phyloP scores from a whole-genome alignment of 2,329 filamentous ascomycete species.

The Rugonectria rugulosa region DNA sequence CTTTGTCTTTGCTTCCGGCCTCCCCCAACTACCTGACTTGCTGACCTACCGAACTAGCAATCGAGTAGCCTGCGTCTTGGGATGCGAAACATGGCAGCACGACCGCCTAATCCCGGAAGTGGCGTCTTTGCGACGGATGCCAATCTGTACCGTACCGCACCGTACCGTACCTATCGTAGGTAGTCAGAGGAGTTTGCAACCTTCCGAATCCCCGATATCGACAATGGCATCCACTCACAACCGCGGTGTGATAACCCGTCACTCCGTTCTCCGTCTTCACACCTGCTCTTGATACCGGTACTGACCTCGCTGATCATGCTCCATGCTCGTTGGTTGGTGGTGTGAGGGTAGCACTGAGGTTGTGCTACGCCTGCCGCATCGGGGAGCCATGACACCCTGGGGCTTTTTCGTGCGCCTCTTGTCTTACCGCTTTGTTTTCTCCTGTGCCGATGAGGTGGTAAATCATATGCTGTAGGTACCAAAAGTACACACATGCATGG shows the following conservation, averaged over 20 bases:
- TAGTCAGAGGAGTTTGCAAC: conserved; percentile 4
- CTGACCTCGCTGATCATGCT: conserved; percentile 1
- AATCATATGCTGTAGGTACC: background rate
- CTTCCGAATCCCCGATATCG: conserved; percentile 16
- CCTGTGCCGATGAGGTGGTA: background rate
- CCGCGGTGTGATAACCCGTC: conserved; percentile 1
- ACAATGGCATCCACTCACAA: background rate
- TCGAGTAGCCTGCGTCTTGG: no score
- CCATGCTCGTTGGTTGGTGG: conserved; percentile 10
- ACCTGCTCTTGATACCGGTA: background rate
- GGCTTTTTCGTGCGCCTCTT: conserved; percentile 4
- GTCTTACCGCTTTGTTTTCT: conserved; percentile 14
- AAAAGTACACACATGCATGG: background rate
- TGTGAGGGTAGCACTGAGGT: conserved; percentile 21
- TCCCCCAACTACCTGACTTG: no score
- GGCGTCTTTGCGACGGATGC: conserved; percentile 2
- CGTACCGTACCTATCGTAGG: no score
- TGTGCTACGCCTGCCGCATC: conserved; percentile 13
- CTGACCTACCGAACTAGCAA: no score
- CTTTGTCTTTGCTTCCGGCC: no score
- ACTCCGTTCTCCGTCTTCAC: background rate
- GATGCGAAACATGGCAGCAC: no score
- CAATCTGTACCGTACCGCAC: no score
- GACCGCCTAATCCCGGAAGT: conserved; percentile 13
- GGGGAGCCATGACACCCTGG: conserved; percentile 14